Percentiles rank a stretch among this genome's conserved stretches.
phyloP scores from a whole-genome alignment of 306 rosid genomes.

The Vigna angularis region DNA sequence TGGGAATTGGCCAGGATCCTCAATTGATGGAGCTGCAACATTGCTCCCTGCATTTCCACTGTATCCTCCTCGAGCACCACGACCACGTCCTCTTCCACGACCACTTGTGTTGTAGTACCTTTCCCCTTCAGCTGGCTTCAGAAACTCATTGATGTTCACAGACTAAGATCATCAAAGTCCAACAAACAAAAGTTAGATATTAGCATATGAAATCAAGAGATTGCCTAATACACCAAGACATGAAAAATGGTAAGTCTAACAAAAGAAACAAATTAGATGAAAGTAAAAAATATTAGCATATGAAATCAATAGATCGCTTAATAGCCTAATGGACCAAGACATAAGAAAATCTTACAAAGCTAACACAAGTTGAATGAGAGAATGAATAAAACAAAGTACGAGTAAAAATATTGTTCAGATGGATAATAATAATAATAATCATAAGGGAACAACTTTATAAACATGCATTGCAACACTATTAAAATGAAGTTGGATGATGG shows the following conservation, averaged over 20 bases:
- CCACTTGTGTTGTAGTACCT: conserved; percentile 75
- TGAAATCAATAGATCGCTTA: too few relatives aligned
- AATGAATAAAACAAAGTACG: not conserved
- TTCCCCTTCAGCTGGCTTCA: conserved; percentile 93
- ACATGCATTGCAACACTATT: not conserved
- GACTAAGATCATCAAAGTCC: conserved; percentile 51
- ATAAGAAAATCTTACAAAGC: too few relatives aligned
- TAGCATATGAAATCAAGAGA: too few relatives aligned
- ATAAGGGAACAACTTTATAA: too few relatives aligned
- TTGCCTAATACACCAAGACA: too few relatives aligned
- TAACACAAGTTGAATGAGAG: too few relatives aligned
- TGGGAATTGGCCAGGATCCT: conserved; percentile 94
- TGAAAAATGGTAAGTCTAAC: not conserved
- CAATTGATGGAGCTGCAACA: conserved; percentile 72
- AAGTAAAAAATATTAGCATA: too few relatives aligned
- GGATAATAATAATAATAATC: not conserved
- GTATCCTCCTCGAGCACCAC: conserved; percentile 65
- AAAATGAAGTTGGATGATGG: not conserved
- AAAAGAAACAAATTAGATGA: not conserved
- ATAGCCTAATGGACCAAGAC: too few relatives aligned
- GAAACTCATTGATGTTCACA: conserved; percentile 83
- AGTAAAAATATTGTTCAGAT: not conserved
- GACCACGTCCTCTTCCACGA: conserved; percentile 82
- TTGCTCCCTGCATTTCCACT: conserved; percentile 57
- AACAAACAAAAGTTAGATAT: not conserved